A percentile compares a stretch with the other conserved stretches of the same genome.
Conservation (phyloP, 2,329 filamentous ascomycete species). For the Microcyclospora pomicola region DNA sequence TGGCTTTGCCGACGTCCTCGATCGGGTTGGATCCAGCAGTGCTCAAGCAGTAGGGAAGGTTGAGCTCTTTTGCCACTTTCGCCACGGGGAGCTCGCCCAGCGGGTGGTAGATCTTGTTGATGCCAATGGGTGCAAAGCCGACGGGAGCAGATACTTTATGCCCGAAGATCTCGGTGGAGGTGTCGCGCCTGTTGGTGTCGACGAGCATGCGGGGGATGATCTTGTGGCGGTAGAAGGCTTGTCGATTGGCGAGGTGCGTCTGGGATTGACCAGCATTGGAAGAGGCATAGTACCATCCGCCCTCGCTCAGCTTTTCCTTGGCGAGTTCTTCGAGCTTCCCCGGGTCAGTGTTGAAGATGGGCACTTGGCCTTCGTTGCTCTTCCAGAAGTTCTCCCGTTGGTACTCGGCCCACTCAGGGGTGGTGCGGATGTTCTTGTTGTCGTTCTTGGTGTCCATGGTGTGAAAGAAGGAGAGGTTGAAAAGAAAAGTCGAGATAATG, state of each 20-base stretch:
- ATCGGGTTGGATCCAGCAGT: conserved; percentile 44
- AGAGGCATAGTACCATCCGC: conserved; percentile 46
- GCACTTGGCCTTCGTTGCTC: conserved; percentile 35
- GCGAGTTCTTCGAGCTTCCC: conserved; percentile 46
- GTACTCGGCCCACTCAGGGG: conserved; percentile 41
- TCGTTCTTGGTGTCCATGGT: conserved; percentile 38
- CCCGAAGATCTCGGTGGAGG: conserved; percentile 44
- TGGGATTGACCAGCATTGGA: conserved; percentile 42
- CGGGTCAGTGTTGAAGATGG: conserved; percentile 43
- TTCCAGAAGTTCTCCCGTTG: conserved; percentile 44
- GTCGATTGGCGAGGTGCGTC: conserved; percentile 43
- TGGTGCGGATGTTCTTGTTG: conserved; percentile 36
- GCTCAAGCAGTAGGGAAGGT: conserved; percentile 45
- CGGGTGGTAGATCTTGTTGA: conserved; percentile 52
- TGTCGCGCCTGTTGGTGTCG: conserved; percentile 47
- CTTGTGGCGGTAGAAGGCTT: conserved; percentile 50
- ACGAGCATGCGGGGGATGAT: conserved; percentile 49
- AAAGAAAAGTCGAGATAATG: background rate
- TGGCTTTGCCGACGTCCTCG: conserved; percentile 44
- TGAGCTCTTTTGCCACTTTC: conserved; percentile 44
- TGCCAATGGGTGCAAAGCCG: conserved; percentile 51
- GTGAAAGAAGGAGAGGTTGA: background rate
- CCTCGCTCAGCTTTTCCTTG: conserved; percentile 40
- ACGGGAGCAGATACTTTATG: conserved; percentile 46
- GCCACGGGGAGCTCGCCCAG: conserved; percentile 46